A percentile compares a stretch with the other conserved stretches of the same genome.
These are phyloP conservation scores for Amanita pseudoporphyria DNA, from an alignment of 768 basidiomycete genomes.

Conservation along the genomic window DNA sequence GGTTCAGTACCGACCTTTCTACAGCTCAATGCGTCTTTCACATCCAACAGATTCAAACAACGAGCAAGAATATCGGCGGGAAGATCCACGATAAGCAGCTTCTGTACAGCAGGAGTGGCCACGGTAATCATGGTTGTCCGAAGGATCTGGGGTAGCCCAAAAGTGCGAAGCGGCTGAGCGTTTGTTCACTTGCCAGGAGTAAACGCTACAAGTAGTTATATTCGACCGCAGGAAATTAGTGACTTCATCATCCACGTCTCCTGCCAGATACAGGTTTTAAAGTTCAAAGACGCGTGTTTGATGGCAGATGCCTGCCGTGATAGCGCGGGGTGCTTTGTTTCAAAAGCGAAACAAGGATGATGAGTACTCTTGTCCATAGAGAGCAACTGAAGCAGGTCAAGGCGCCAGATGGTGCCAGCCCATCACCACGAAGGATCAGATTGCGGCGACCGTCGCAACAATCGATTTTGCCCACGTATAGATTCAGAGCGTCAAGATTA, in stretches of 20 bases:
- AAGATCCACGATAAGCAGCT: not conserved
- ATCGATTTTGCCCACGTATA: too few species aligned
- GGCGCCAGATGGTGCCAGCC: too few species aligned
- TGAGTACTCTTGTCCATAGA: not conserved
- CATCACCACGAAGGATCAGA: too few species aligned
- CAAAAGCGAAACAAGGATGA: not conserved
- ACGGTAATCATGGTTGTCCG: not conserved
- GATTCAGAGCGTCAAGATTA: too few species aligned
- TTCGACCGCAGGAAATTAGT: not conserved
- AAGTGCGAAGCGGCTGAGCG: not conserved
- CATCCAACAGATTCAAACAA: not conserved
- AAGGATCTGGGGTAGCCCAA: not conserved
- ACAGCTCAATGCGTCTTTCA: constrained; percentile 1
- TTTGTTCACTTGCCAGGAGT: not conserved
- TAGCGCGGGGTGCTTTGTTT: not conserved
- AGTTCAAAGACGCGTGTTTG: constrained; percentile 3
- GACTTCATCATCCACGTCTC: not conserved
- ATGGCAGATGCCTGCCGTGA: not conserved
- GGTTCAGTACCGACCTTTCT: not conserved
- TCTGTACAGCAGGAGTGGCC: not conserved
- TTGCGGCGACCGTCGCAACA: too few species aligned
- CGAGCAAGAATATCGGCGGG: constrained; percentile 1
- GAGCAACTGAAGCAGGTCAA: too few species aligned
- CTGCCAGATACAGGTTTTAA: not conserved
- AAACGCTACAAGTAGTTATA: not conserved